A percentile compares a stretch with the other conserved stretches of the same genome.
Conservation (phyloP, 257 asterid species). For the Apocynum venetum region DNA sequence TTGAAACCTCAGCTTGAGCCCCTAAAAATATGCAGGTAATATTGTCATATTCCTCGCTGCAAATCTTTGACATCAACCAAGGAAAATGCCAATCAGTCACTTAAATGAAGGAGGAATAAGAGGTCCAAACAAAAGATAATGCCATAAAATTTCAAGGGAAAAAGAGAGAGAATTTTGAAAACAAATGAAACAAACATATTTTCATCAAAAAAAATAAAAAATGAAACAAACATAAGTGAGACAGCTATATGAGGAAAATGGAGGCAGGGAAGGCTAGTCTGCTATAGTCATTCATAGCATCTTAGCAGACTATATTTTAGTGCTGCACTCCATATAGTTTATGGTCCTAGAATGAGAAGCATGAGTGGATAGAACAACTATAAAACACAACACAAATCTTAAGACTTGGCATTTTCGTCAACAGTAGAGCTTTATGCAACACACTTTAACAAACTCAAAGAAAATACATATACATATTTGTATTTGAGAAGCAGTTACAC, state of each 20-base stretch:
- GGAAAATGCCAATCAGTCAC: constrained; percentile 6
- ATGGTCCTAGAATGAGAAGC: not conserved
- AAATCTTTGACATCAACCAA: constrained; percentile 50
- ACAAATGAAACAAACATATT: not conserved
- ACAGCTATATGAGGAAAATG: not conserved
- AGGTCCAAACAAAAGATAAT: not conserved
- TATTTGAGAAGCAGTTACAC: not conserved
- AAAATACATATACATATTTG: not conserved
- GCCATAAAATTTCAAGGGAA: not conserved
- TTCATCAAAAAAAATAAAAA: no score
- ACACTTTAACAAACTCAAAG: not conserved
- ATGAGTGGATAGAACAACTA: not conserved
- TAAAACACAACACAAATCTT: not conserved
- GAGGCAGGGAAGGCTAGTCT: not conserved
- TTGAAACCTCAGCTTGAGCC: constrained; percentile 80
- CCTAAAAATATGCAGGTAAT: constrained; percentile 70
- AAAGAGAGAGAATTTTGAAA: not conserved
- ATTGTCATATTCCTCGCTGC: constrained; percentile 85
- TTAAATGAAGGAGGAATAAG: constrained; percentile 3
- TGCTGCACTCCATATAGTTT: not conserved
- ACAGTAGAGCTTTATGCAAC: not conserved
- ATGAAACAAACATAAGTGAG: not conserved
- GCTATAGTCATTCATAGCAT: not conserved
- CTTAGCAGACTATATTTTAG: not conserved
- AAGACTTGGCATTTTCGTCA: not conserved